Evolutionary conservation across 495 filamentous ascomycete genomes (phyloP), one percentile per base, ranked within the genome.

Genomic region (Letharia lupina): DNA sequence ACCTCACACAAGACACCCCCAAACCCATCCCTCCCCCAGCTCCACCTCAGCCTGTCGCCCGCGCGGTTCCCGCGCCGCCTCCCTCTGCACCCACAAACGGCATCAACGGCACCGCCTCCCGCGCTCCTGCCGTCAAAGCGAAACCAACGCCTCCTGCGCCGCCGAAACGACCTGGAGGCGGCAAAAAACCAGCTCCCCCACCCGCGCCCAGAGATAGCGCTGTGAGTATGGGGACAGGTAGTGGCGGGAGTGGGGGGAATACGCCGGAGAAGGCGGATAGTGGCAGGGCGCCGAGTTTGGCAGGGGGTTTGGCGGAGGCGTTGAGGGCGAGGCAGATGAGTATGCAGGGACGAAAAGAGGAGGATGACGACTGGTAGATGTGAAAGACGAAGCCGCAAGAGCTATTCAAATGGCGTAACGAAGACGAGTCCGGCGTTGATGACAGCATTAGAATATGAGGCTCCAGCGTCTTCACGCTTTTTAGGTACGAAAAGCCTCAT

Each of bases 281-380:
- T 63, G 79, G 77, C 16, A 69, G 74, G 23, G 80, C 78, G 37
- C 83, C 82, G 40, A 92, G 90, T 73, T 73, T 96, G 70, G 91
- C 91, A 1, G 91, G 89, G 31, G 90, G 90, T 1, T 77, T 98
- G 67, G 93, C 93, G 7, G 90, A 96, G 73, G 91, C 91, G 42
- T 73, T 94, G 75, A 76, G 87, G 72, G 84, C 86, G 68, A 80
- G 90, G 77, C 89, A 94, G 73, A 84, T 79, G 67, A 85, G 84
- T 13, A 88, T 89, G 85, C 83, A 83, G 63, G 80, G 80, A 44
- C 68, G 70, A 48, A 80, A 81, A 63, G 84, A 83, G 65, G 82
- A 90, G 65, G 90, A 94, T 62, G 91, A 86, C 61, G 83, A 94
- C 69, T 68, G 66, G 66, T 68, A 62, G 40, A 47, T 45, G 28